Percentiles rank a stretch among this genome's conserved stretches.
Evolutionary conservation across 148 eudicot genomes (phyloP).

Genomic region (Fagopyrum homotropicum): DNA sequence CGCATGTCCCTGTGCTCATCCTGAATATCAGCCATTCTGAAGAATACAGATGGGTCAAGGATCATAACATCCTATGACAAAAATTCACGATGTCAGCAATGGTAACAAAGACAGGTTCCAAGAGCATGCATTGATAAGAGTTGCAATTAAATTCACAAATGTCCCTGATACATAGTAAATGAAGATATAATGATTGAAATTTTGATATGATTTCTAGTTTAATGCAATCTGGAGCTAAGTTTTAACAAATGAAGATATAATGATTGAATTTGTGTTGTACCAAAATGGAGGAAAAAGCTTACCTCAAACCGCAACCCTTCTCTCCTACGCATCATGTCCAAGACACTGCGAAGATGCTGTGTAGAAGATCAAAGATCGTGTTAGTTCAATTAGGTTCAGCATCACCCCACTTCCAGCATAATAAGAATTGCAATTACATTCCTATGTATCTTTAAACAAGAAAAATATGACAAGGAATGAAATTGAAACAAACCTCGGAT

Average conservation of each 20-base stretch:
- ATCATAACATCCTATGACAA: conserved; percentile 71
- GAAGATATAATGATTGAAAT: too few species aligned
- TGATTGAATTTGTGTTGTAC: neutral
- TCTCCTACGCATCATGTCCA: conserved; percentile 84
- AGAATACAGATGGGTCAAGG: conserved; percentile 70
- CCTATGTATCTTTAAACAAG: neutral
- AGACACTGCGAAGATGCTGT: conserved; percentile 65
- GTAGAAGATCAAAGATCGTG: neutral
- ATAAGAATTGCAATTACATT: neutral
- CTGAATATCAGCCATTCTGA: conserved; percentile 69
- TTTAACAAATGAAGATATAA: neutral
- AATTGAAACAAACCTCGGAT: conserved; percentile 53
- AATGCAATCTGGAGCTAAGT: too few species aligned
- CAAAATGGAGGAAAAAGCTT: conserved; percentile 12
- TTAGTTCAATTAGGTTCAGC: neutral
- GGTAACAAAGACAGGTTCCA: neutral
- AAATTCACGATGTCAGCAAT: neutral
- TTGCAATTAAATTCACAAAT: too few species aligned
- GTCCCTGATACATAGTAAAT: too few species aligned
- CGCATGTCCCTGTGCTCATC: conserved; percentile 97
- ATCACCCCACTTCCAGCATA: neutral
- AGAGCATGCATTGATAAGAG: neutral
- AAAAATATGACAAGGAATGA: neutral
- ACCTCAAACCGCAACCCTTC: conserved; percentile 88
- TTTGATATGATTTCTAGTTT: too few species aligned